Percentiles rank a stretch among this genome's conserved stretches.
Evolutionary conservation across 208 protist genomes (phyloP).

Genomic region (Trypanosomatidae sp.): DNA sequence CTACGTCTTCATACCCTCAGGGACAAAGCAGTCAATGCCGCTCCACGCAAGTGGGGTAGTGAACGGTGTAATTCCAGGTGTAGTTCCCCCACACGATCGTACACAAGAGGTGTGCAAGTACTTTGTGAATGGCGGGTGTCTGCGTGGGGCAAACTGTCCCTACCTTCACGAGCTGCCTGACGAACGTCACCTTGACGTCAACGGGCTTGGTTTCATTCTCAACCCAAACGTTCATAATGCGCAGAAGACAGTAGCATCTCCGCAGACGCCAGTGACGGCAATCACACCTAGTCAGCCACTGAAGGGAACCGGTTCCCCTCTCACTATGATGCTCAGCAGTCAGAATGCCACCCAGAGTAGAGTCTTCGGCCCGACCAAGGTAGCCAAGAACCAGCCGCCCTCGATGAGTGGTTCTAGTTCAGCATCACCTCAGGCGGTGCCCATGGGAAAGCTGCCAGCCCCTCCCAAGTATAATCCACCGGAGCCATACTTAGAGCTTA

Average conservation of each 20-base stretch:
- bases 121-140: slow-evolving; percentile 87
- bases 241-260: slow-evolving; percentile 74
- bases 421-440: slow-evolving; percentile 24
- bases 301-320: slow-evolving; percentile 28
- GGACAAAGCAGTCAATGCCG: slow-evolving; percentile 27
- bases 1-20: slow-evolving; percentile 47
- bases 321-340: slow-evolving; percentile 43
- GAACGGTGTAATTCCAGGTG: slow-evolving; percentile 35
- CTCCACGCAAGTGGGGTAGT: slow-evolving; percentile 17
- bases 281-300: slow-evolving; percentile 16
- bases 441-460: slow-evolving; percentile 32
- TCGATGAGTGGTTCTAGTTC: slow-evolving; percentile 21
- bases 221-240: slow-evolving; percentile 90
- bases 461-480: slow-evolving; percentile 82
- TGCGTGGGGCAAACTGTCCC: slow-evolving; percentile 73
- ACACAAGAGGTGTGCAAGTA: slow-evolving; percentile 89
- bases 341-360: slow-evolving; percentile 15
- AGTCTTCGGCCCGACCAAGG: slow-evolving; percentile 21
- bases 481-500: slow-evolving; percentile 85
- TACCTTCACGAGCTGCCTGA: slow-evolving; percentile 89
- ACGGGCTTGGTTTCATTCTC: slow-evolving; percentile 85
- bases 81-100: slow-evolving; percentile 53
- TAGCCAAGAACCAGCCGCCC: slow-evolving; percentile 31
- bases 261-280: slow-evolving; percentile 23
- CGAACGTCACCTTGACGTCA: slow-evolving; percentile 88